These are phyloP conservation scores for Trichoderma hamatum DNA, from an alignment of 2,329 filamentous ascomycete species.

Conservation along the genomic window DNA sequence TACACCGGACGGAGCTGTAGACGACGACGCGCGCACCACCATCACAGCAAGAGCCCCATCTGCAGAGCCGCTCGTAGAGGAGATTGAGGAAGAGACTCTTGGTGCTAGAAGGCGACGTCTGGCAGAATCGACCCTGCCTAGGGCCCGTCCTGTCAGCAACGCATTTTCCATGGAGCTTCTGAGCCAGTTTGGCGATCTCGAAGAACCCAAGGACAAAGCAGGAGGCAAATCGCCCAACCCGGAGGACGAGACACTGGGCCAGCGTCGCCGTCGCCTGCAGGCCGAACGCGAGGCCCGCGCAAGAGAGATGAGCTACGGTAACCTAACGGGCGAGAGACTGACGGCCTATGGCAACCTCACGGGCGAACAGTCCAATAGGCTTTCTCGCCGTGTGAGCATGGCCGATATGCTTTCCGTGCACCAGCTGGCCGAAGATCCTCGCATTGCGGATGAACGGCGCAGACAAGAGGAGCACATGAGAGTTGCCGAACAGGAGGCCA, in stretches of 20 bases:
- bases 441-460: slow-evolving; percentile 47
- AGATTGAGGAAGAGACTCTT: slow-evolving; percentile 66
- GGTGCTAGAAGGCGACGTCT: slow-evolving; percentile 67
- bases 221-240: slow-evolving; percentile 42
- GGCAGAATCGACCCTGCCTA: slow-evolving; percentile 55
- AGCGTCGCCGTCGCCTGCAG: slow-evolving; percentile 74
- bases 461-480: slow-evolving; percentile 47
- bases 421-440: slow-evolving; percentile 43
- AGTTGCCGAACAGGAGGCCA: slow-evolving; percentile 48
- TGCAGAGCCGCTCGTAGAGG: slow-evolving; percentile 41
- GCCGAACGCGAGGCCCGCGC: slow-evolving; percentile 67
- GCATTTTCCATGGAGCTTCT: slow-evolving; percentile 72
- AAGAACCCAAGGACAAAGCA: slow-evolving; percentile 46
- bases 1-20: slow-evolving; percentile 37
- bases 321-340: slow-evolving; percentile 51
- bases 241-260: slow-evolving; percentile 78
- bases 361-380: slow-evolving; percentile 26
- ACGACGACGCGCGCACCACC: slow-evolving; percentile 13
- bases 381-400: slow-evolving; percentile 53
- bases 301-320: slow-evolving; percentile 52
- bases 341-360: slow-evolving; percentile 46
- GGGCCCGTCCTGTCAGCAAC: slow-evolving; percentile 61
- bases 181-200: slow-evolving; percentile 60
- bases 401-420: slow-evolving; percentile 60
- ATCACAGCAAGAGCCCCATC: background rate